These are phyloP conservation scores for Epichloe typhina DNA, from an alignment of 2,329 filamentous ascomycete genomes.

Conservation along the genomic window DNA sequence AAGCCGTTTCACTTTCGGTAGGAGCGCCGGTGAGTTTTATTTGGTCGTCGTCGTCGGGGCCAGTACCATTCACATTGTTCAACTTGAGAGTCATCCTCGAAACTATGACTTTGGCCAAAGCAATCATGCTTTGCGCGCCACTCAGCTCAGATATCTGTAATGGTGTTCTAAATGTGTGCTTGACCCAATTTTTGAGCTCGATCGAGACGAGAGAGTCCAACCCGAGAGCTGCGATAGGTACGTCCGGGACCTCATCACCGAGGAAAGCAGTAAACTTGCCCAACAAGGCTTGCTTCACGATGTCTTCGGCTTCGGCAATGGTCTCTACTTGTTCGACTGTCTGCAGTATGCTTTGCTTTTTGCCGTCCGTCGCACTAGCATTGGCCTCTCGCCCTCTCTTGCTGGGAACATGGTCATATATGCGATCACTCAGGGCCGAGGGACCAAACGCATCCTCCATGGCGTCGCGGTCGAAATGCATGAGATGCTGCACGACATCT, in stretches of 20 bases:
- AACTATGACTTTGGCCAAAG: too few species aligned
- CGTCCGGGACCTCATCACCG: constrained; percentile 7
- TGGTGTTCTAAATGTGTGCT: constrained; percentile 25
- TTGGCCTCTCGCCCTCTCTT: neutral
- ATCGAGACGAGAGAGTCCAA: constrained; percentile 36
- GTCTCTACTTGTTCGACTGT: too few species aligned
- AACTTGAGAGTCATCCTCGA: too few species aligned
- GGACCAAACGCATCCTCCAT: neutral
- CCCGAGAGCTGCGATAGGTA: constrained; percentile 12
- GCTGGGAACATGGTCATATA: neutral
- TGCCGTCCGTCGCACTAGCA: too few species aligned
- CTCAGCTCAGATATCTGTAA: constrained; percentile 36
- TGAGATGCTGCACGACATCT: neutral
- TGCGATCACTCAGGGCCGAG: neutral
- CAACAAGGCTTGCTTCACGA: neutral
- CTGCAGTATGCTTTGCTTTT: too few species aligned
- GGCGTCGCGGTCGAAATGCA: neutral
- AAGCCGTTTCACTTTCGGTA: too few species aligned
- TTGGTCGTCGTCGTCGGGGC: too few species aligned
- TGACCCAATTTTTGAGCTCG: constrained; percentile 37
- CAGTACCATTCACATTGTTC: too few species aligned
- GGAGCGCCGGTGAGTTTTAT: too few species aligned
- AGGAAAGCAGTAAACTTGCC: neutral
- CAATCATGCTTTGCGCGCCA: too few species aligned
- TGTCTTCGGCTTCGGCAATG: neutral